Evolutionary conservation across 2,329 filamentous ascomycete genomes (phyloP), one percentile per base, ranked within the genome.

Genomic region (Cladosporium phlei): DNA sequence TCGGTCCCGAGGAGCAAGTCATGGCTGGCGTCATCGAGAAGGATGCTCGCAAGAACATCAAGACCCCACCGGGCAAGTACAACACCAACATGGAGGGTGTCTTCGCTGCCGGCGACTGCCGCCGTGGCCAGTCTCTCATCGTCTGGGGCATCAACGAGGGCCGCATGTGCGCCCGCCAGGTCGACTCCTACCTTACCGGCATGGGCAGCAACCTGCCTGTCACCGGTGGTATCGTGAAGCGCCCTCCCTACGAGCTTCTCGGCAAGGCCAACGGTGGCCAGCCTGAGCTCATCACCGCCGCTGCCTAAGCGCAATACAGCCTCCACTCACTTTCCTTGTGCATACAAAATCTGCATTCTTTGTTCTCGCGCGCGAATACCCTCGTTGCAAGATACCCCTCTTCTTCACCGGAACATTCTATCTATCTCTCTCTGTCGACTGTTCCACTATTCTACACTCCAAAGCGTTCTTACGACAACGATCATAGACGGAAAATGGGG

Each of bases 91-190:
- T 95, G 19, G 78, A 86, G 12, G 91, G 90, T 54, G 83, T 96
- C 43, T 96, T 95, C 67, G 89, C 91, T 51, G 91, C 91, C 52
- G 91, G 91, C 70, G 91, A 97, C 70, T 96, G 91, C 69, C 86
- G 90, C 52, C 85, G 91, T 63, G 91, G 91, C 47, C 91, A 97
- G 72, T 95, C 88, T 47, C 76, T 97, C 49, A 96, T 97, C 69
- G 90, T 97, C 56, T 97, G 90, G 88, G 91, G 90, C 66, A 97
- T 97, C 75, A 97, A 97, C 66, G 91, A 97, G 72, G 91, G 91
- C 61, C 86, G 91, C 59, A 87, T 93, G 73, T 85, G 86, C 59
- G 91, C 91, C 60, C 86, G 91, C 52, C 90, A 97, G 68, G 86
- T 96, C 47, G 91, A 97, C 67, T 69, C 88, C 43, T 95, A 81